phyloP scores from a whole-genome alignment of 2,329 filamentous ascomycete genomes.

The Fusarium sp. region DNA sequence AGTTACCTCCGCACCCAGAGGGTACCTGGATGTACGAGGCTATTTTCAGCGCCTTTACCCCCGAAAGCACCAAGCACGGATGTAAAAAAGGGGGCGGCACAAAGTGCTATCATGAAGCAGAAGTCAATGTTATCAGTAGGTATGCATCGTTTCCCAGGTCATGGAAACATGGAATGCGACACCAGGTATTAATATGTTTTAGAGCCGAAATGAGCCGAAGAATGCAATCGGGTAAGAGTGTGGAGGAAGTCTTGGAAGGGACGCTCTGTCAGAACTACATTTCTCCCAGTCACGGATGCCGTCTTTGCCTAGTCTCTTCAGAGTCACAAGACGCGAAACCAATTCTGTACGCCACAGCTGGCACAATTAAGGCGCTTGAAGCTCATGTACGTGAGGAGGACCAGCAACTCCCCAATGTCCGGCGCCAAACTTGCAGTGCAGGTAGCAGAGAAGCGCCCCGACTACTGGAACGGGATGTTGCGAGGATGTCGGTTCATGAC shows the following conservation, averaged over 20 bases:
- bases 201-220: too few relatives aligned
- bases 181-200: accelerated
- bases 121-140: too few relatives aligned
- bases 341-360: background rate
- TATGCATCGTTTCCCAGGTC: accelerated
- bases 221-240: accelerated
- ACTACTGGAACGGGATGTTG: accelerated
- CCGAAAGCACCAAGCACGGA: accelerated
- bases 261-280: background rate
- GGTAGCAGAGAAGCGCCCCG: background rate
- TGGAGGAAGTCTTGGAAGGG: accelerated
- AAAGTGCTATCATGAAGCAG: too few relatives aligned
- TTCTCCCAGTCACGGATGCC: background rate
- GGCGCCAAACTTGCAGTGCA: accelerated
- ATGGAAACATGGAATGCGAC: too few relatives aligned
- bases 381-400: accelerated
- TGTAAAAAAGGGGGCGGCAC: too few relatives aligned
- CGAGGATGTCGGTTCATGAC: accelerated
- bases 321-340: background rate
- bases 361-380: accelerated
- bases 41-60: too few relatives aligned
- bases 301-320: background rate
- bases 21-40: too few relatives aligned
- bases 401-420: accelerated
- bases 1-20: accelerated